Evolutionary conservation across 768 basidiomycete species (phyloP), one percentile per base, ranked within the genome.

Genomic region (Coprinopsis cinerea): DNA sequence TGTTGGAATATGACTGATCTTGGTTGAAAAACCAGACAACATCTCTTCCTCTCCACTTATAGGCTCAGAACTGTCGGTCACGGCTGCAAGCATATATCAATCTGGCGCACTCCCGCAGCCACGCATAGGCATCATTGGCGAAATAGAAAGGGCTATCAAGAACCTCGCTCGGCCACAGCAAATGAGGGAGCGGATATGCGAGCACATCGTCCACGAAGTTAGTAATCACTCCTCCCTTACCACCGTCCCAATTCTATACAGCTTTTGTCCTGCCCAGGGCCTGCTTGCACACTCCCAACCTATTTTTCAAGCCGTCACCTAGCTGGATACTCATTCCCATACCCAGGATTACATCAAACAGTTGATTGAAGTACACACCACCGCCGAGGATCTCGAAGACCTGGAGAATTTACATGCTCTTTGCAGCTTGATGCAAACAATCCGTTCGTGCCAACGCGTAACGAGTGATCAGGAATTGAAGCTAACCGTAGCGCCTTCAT

Each of bases 351-450:
- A 94, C 67, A 82, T 97, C 70, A 88, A 88, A 62, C 75, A 81
- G 32, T 72, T 98, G 57, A 85, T 93, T 61, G 79, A 84, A 48
- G 85, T 96, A 40, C 78, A 96, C 67, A 75, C 82, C 52, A 82
- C 83, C 56, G 93, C 95, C 28, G 95, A 98, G 70, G 94, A 97
- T 62, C 70, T 94, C 61, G 94, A 99, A 69, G 88, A 81, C 59
- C 65, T 98, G 54, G 83, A 88, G 50, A 92, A 93, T 60, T 68
- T 99, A 48, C 95, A 97, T 70, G 83, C 89, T 2, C 66, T 98
- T 36, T 96, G 90, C 69, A 82, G 81, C 57, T 77, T 96, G 53
- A 92, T 94, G 85, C 92, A 96, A 66, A 88, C 91, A 17, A 94
- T 98, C 59, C 71, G 95, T 97, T 69, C 52, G 68, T 62, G 41